Conservation (phyloP, 2,329 filamentous ascomycete species). For the Fusarium incarnatum region DNA sequence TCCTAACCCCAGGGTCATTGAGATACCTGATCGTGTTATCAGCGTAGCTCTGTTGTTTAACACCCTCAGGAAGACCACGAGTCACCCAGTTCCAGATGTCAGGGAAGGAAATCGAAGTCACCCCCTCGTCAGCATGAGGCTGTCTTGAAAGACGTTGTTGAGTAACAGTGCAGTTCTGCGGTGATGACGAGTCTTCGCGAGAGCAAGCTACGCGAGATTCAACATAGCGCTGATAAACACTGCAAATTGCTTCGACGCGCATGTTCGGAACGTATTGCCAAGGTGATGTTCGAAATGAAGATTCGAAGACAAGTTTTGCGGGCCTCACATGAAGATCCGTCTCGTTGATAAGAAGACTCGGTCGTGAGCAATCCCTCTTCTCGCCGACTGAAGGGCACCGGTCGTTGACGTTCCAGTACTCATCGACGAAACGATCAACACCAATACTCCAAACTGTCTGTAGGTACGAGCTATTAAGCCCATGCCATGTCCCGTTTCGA, state of each 20-base stretch:
- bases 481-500: slow-evolving; percentile 23
- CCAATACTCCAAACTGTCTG: background rate
- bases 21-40: background rate
- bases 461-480: background rate
- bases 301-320: background rate
- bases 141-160: background rate
- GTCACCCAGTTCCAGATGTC: background rate
- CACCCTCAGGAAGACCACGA: background rate
- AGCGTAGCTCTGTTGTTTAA: background rate
- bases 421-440: slow-evolving; percentile 3
- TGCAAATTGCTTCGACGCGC: background rate
- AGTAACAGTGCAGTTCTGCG: background rate
- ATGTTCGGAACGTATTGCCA: background rate
- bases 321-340: background rate
- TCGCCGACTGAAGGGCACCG: background rate
- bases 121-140: background rate
- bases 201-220: background rate
- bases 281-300: background rate
- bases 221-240: background rate
- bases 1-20: background rate
- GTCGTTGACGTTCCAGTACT: background rate
- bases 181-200: background rate
- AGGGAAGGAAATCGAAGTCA: background rate
- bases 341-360: background rate
- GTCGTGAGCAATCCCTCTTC: background rate